These are phyloP conservation scores for Chrysopogon serrulatus DNA, from an alignment of 176 grass and related monocot species.

Conservation along the genomic window DNA sequence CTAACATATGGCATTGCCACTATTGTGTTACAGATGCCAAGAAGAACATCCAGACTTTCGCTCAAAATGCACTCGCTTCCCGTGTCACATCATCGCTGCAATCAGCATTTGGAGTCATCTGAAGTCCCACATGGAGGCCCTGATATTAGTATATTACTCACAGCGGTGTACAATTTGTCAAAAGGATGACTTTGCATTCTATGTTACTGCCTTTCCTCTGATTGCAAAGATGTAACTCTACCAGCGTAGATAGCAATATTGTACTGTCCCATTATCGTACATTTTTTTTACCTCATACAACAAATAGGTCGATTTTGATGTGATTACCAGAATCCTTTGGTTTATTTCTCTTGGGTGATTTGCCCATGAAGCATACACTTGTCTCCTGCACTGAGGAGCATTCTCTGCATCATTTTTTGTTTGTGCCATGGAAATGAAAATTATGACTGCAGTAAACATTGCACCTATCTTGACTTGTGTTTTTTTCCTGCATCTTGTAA, in stretches of 20 bases:
- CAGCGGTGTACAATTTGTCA: slow-evolving; percentile 31
- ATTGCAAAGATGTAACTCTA: neutral
- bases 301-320: slow-evolving; percentile 35
- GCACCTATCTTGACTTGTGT: neutral
- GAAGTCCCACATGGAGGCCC: slow-evolving; percentile 1
- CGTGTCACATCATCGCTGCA: slow-evolving; percentile 76
- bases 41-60: slow-evolving; percentile 87
- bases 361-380: neutral
- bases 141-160: slow-evolving; percentile 15
- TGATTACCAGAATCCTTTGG: neutral
- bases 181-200: slow-evolving; percentile 2
- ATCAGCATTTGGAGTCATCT: slow-evolving; percentile 85
- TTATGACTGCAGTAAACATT: neutral
- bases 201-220: neutral
- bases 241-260: slow-evolving; percentile 11
- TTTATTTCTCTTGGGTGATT: slow-evolving; percentile 9
- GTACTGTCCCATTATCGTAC: neutral
- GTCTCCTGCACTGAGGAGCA: neutral
- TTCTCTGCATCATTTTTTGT: neutral
- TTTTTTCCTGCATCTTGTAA: neutral
- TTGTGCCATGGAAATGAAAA: neutral
- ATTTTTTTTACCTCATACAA: neutral
- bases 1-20: slow-evolving; percentile 10
- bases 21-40: slow-evolving; percentile 76
- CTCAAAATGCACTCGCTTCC: slow-evolving; percentile 67